Evolutionary conservation across 371 early-diverging fungal genomes (phyloP).

Genomic region (Funneliformis caledonium): DNA sequence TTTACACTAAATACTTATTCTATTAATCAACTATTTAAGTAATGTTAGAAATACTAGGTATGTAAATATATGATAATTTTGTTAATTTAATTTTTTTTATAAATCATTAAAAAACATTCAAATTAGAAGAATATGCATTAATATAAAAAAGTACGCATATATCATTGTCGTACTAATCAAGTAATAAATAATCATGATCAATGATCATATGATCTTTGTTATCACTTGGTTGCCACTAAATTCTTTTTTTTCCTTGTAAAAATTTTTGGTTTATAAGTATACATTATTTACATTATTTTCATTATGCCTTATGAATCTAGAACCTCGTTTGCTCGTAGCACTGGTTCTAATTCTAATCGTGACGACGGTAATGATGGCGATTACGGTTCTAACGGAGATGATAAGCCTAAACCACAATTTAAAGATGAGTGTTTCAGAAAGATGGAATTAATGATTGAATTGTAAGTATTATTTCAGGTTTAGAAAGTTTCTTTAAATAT

Average conservation of each 20-base stretch:
- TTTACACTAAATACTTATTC: no score
- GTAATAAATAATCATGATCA: background rate
- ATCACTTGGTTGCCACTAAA: no score
- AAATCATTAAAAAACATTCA: no score
- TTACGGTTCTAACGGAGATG: background rate
- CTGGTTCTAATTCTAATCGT: background rate
- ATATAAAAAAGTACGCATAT: no score
- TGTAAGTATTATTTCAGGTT: constrained; percentile 44
- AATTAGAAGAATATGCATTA: no score
- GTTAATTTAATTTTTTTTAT: no score
- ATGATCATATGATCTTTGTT: background rate
- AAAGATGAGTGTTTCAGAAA: constrained; percentile 31
- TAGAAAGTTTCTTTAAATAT: background rate
- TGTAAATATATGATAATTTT: no score
- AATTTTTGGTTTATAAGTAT: no score
- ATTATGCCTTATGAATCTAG: background rate
- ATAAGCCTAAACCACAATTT: constrained; percentile 34
- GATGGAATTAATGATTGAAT: constrained; percentile 64
- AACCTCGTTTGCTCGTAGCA: constrained; percentile 1
- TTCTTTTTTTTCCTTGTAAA: no score
- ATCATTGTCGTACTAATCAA: no score
- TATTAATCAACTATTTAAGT: no score
- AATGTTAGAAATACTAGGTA: no score
- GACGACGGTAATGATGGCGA: background rate
- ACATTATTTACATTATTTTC: background rate